These are phyloP conservation scores for Suillus subalutaceus DNA, from an alignment of 768 basidiomycete species.

Conservation along the genomic window DNA sequence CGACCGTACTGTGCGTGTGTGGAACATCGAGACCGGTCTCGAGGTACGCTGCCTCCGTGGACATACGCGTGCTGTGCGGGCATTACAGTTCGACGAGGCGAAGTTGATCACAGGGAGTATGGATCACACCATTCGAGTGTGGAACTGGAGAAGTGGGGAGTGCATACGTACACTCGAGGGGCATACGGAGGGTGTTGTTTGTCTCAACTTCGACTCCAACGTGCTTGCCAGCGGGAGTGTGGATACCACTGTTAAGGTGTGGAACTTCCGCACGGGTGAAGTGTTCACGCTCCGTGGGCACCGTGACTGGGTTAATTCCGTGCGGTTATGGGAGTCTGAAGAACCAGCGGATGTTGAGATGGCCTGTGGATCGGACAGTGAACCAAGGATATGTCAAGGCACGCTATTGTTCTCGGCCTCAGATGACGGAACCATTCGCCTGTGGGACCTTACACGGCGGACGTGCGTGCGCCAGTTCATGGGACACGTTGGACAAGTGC, in stretches of 20 bases:
- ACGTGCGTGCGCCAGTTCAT: constrained; percentile 82
- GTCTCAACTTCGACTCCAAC: constrained; percentile 88
- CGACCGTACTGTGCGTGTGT: constrained; percentile 91
- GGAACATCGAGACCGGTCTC: constrained; percentile 93
- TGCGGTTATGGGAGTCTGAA: constrained; percentile 82
- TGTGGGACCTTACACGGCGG: constrained; percentile 88
- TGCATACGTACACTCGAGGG: constrained; percentile 88
- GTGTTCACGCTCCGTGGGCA: constrained; percentile 95
- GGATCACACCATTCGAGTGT: constrained; percentile 94
- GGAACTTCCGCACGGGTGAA: constrained; percentile 90
- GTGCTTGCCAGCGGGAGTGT: constrained; percentile 92
- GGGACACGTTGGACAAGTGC: constrained; percentile 95
- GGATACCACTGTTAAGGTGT: constrained; percentile 93
- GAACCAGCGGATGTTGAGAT: constrained; percentile 13
- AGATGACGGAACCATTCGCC: constrained; percentile 89
- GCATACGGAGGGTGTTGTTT: constrained; percentile 90
- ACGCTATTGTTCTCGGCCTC: constrained; percentile 98
- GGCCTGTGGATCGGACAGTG: constrained; percentile 38
- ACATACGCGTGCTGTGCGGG: constrained; percentile 89
- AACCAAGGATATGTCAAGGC: constrained; percentile 64
- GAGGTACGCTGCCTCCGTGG: constrained; percentile 84
- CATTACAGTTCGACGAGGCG: constrained; percentile 93
- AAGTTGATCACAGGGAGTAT: constrained; percentile 96
- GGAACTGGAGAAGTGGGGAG: constrained; percentile 92
- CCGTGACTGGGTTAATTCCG: constrained; percentile 94